Evolutionary conservation across 306 rosid genomes (phyloP).

Genomic region (Fagus crenata): DNA sequence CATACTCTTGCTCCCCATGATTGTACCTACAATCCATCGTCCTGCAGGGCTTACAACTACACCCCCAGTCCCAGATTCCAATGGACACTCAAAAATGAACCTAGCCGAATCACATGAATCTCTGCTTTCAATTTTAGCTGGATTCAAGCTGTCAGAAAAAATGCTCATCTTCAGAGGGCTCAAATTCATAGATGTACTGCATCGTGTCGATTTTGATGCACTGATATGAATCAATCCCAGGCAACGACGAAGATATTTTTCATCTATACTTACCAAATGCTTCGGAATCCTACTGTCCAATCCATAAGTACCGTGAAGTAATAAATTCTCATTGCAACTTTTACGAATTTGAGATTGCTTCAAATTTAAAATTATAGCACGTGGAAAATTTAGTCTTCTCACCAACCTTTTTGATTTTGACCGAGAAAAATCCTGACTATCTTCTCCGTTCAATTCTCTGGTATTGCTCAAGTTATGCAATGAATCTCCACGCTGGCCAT

Average conservation of each 20-base stretch:
- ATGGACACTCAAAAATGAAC: constrained; percentile 40
- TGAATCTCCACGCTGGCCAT: constrained; percentile 38
- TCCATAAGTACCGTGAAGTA: constrained; percentile 47
- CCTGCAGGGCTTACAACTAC: constrained; percentile 41
- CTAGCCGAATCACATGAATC: constrained; percentile 37
- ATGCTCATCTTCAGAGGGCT: constrained; percentile 44
- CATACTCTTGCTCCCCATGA: constrained; percentile 95
- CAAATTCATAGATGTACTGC: constrained; percentile 44
- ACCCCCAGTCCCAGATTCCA: constrained; percentile 27
- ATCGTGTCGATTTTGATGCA: constrained; percentile 59
- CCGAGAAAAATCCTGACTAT: constrained; percentile 39
- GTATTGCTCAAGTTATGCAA: constrained; percentile 40
- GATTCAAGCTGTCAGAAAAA: constrained; percentile 46
- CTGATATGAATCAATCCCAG: constrained; percentile 62
- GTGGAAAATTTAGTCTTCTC: constrained; percentile 52
- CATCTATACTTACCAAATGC: constrained; percentile 75
- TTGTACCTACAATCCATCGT: constrained; percentile 59
- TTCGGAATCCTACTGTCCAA: constrained; percentile 68
- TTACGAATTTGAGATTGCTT: constrained; percentile 55
- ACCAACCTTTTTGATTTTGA: constrained; percentile 55
- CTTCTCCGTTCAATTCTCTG: constrained; percentile 44
- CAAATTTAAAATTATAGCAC: constrained; percentile 48
- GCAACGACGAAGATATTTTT: constrained; percentile 79
- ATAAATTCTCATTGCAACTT: constrained; percentile 44
- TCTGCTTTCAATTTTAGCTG: constrained; percentile 30